Conservation (phyloP, 2,329 filamentous ascomycete genomes). For the Calonectria hongkongensis region DNA sequence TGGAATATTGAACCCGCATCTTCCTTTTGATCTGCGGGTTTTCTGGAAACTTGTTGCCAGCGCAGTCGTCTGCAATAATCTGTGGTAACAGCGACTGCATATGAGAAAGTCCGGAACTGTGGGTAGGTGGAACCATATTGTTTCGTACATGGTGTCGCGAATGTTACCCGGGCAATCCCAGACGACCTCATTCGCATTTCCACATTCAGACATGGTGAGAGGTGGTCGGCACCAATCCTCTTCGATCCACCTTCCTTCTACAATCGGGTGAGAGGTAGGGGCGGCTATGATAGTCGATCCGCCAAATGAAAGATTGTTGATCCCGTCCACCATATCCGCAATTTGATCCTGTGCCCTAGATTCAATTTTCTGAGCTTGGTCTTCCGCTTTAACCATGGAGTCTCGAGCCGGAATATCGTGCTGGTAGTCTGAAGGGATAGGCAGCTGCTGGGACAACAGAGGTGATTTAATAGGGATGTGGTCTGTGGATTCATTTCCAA, state of each 20-base stretch:
- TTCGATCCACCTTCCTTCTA: slow-evolving; percentile 21
- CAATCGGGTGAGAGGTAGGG: background rate
- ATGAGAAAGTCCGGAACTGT: slow-evolving; percentile 12
- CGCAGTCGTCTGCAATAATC: background rate
- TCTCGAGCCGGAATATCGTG: background rate
- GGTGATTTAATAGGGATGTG: background rate
- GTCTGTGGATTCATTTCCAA: background rate
- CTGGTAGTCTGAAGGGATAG: background rate
- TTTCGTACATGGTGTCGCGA: slow-evolving; percentile 17
- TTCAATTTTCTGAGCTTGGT: too few relatives aligned
- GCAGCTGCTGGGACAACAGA: background rate
- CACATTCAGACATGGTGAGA: slow-evolving; percentile 22
- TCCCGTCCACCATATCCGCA: background rate
- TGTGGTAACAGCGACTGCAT: slow-evolving; percentile 11
- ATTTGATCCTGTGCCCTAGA: background rate
- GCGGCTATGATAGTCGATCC: background rate
- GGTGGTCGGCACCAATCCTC: slow-evolving; percentile 28
- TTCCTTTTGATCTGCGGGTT: slow-evolving; percentile 1
- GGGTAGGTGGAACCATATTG: slow-evolving; percentile 14
- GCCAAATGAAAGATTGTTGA: background rate
- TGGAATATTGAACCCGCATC: slow-evolving; percentile 25
- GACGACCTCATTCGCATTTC: slow-evolving; percentile 8
- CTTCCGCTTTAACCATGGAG: background rate
- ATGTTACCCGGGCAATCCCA: slow-evolving; percentile 22
- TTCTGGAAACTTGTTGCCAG: background rate